Evolutionary conservation across 2,329 filamentous ascomycete species (phyloP).

Genomic region (Talaromyces sp.): DNA sequence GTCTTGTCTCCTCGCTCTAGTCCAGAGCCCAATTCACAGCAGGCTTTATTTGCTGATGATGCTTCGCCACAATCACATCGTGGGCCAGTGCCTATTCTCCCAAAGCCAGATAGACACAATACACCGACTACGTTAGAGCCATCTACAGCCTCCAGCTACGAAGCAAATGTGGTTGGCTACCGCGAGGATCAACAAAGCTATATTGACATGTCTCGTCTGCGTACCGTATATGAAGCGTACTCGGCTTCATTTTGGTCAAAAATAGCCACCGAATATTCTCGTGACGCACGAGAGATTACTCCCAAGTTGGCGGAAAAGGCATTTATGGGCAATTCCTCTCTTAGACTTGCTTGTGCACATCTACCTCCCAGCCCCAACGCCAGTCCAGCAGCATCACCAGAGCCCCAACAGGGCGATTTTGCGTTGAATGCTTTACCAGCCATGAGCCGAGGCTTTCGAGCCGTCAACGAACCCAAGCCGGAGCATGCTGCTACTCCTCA

Average conservation of each 20-base stretch:
- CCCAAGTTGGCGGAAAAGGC: conserved; percentile 21
- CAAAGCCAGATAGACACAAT: conserved; percentile 35
- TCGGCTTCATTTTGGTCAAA: conserved; percentile 67
- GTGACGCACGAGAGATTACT: conserved; percentile 14
- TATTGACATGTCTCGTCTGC: conserved; percentile 62
- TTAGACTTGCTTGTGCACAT: conserved; percentile 5
- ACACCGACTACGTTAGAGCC: conserved; percentile 27
- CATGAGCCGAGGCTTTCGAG: conserved; percentile 16
- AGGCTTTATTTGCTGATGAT: conserved; percentile 4
- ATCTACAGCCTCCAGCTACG: conserved; percentile 14
- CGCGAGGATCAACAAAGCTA: conserved; percentile 22
- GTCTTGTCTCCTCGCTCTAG: conserved; percentile 35
- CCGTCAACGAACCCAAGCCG: conserved; percentile 15
- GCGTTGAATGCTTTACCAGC: neutral
- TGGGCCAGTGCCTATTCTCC: conserved; percentile 30
- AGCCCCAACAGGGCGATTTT: conserved; percentile 12
- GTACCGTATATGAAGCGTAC: conserved; percentile 65
- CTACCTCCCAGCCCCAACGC: conserved; percentile 21
- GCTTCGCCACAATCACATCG: conserved; percentile 16
- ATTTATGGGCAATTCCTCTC: conserved; percentile 17
- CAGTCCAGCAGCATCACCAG: conserved; percentile 18
- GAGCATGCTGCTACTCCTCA: neutral
- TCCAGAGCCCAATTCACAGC: conserved; percentile 15
- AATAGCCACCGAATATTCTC: conserved; percentile 62
- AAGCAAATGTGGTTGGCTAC: neutral